Conservation (phyloP, 179 eudicot species). For the Amaranthus tricolor region DNA sequence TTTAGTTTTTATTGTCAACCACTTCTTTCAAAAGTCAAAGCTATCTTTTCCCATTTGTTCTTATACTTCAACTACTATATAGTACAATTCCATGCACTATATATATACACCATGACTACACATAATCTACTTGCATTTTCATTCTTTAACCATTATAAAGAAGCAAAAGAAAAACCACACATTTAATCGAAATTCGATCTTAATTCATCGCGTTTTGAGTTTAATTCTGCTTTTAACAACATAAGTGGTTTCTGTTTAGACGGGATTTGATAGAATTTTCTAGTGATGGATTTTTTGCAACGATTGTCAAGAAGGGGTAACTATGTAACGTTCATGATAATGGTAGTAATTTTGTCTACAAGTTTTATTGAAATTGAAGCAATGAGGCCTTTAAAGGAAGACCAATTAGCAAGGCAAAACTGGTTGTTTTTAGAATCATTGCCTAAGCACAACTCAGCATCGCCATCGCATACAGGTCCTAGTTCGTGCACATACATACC, state of each 20-base stretch:
- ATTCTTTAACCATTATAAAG: neutral
- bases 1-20: neutral
- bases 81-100: constrained; percentile 11
- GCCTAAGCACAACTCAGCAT: constrained; percentile 13
- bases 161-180: neutral
- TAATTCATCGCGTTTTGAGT: neutral
- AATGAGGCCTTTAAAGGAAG: constrained; percentile 21
- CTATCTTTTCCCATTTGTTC: constrained; percentile 7
- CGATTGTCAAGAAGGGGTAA: neutral
- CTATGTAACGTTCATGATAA: neutral
- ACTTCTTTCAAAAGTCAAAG: constrained; percentile 14
- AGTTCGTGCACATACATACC: constrained; percentile 30
- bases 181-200: neutral
- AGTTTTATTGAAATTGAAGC: constrained; percentile 20
- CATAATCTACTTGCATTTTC: neutral
- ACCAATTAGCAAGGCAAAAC: neutral
- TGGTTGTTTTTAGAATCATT: constrained; percentile 21
- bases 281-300: constrained; percentile 11
- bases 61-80: neutral
- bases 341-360: constrained; percentile 1
- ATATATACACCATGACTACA: neutral
- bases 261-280: too few species aligned
- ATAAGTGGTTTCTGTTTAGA: too few species aligned
- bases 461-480: constrained; percentile 10
- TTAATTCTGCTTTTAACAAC: neutral